Evolutionary conservation across 2,329 filamentous ascomycete species (phyloP), one percentile per base, ranked within the genome.

Genomic region (Colletotrichum destructivum): DNA sequence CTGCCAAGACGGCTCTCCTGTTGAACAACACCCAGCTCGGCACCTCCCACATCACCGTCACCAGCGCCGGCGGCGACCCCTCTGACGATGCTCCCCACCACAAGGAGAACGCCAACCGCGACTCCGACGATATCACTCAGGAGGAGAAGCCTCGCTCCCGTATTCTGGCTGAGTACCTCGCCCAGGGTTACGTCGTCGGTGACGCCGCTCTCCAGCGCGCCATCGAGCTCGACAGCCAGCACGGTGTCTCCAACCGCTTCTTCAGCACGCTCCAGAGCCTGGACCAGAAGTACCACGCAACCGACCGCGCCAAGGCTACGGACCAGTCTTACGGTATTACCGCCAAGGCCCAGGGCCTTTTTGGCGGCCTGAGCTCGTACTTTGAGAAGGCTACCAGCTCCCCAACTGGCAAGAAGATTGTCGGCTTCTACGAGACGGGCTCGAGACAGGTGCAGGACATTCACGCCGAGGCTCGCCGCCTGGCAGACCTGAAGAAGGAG

Each of bases 1-100:
- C 96, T 62, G 95, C 96, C 72, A 98, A 98, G 88, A 99, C 96
- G 26, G 96, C 96, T 35, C 93, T 98, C 51, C 93, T 99, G 71
- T 92, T 99, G 75, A 96, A 98, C 86, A 97, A 98, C 88, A 99
- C 96, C 64, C 93, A 97, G 84, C 93, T 99, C 62, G 95, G 95
- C 74, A 85, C 92, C 71, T 94, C 95, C 76, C 91, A 96, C 79
- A 97, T 99, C 80, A 88, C 90, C 69, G 89, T 95, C 60, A 89
- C 92, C 54, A 89, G 91, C 75, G 89, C 89, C 62, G 87, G 92
- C 74, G 92, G 91, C 75, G 88, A 93, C 69, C 84, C 89, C 62
- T 85, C 87, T 63, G 88, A 89, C 62, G 90, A 93, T 75, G 84
- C 86, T 66, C 84, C 89, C 59, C 86, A 87, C 73, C 86, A 85